Base-by-base conservation (phyloP, 306 rosid species). In the Psophocarpus tetragonolobus region DNA sequence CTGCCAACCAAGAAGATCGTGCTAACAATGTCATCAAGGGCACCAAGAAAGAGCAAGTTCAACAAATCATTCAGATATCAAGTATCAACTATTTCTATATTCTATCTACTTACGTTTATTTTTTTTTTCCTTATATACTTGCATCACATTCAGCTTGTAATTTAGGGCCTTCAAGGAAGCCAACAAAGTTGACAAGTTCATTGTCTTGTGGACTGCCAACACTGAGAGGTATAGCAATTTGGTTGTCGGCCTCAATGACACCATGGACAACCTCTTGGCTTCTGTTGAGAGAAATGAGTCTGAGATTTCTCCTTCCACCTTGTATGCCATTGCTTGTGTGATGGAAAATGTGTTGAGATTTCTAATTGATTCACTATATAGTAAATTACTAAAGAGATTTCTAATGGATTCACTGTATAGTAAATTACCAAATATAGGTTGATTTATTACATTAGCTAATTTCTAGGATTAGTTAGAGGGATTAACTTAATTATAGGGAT, bases 171-270 rank as follows among this genome's bases (percentile, higher is more conserved):
- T 95, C 81, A 95, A 95, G 90, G 92, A 91, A 88, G 83, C 88
- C 42, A 89, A 27, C 80, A 91, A 92, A 69, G 97, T 92, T 75
- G 99, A 95, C 63, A 92, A 21, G 87, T 89, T 95, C 11, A 97
- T 95, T 42, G 99, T 95, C 50, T 90, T 95, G 17, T 95, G 99
- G 99, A 95, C 99, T 30, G 99, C 99, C 29, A 95, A 95, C 94
- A 95, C 99, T 11, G 99, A 95, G 87, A 89, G 99, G 85, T 95
- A 92, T 74, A 92, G 99, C 33, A 90, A 88, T 80, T 88, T 95
- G 63, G 80, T 83, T 35, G 97, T 87, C 32, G 98, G 98, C 47
- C 88, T 95, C 65, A 95, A 95, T 47, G 97, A 95, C 82, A 95
- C 97, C 33, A 67, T 41, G 20, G 97, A 92, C 61, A 92, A 76